phyloP scores from a whole-genome alignment of 768 basidiomycete species.

The Lentinus tigrinus region DNA sequence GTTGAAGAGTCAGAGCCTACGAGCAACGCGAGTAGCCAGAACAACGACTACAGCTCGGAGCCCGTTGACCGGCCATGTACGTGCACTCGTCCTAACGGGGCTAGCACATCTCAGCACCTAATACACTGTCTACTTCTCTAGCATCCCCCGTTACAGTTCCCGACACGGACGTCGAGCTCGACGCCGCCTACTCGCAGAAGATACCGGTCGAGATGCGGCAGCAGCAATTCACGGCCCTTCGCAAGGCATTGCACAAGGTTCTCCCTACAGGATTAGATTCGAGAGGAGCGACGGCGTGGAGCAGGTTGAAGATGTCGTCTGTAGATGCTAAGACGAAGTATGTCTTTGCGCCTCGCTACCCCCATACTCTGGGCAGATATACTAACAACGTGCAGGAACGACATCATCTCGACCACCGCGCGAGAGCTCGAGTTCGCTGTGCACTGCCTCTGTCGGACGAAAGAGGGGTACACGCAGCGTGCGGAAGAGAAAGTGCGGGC shows the following conservation, averaged over 20 bases:
- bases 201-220: conserved; percentile 24
- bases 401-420: conserved; percentile 42
- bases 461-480: conserved; percentile 46
- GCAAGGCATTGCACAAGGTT: conserved; percentile 37
- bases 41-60: background rate
- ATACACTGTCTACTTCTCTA: background rate
- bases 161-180: conserved; percentile 27
- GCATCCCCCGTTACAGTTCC: conserved; percentile 19
- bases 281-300: conserved; percentile 31
- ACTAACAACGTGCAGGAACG: conserved; percentile 33
- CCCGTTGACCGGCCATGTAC: background rate
- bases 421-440: conserved; percentile 47
- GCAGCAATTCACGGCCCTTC: conserved; percentile 38
- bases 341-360: background rate
- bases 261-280: conserved; percentile 28
- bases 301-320: conserved; percentile 13
- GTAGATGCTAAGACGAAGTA: conserved; percentile 26
- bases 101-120: too few species aligned
- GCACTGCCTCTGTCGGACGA: conserved; percentile 50
- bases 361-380: background rate
- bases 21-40: background rate
- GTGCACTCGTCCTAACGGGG: too few species aligned
- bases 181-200: conserved; percentile 29
- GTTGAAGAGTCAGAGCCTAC: background rate
- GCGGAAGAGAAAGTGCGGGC: conserved; percentile 31